Base-by-base conservation (phyloP, 345 rosid genomes). In the Acer saccharum region DNA sequence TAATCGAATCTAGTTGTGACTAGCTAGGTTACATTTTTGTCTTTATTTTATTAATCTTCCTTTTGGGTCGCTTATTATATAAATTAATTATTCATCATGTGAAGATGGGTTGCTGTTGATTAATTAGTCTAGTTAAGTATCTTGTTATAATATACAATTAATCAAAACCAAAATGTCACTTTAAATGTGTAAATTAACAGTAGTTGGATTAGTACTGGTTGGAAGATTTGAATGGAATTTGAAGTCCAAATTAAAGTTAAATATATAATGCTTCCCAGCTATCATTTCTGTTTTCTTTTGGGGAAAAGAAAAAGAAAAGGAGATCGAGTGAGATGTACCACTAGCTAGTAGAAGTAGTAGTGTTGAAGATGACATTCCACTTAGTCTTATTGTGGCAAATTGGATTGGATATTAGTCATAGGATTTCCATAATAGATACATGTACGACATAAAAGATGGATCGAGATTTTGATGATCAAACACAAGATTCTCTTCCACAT, bases 231-330 rank as follows among this genome's bases (percentile, higher is more conserved):
- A 32, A 32, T 32, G 35, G 35, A 32, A 32, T 32, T 54, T 29
- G 50, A 57, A 35, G 5, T 7, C 18, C 55, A 18, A 55, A 10
- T 12, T n/a, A 46, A 63, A 35, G 39, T 35, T 4, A 35, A 35
- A 35, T 80, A 16, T 16, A 60, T 60, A 60, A 60, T 69, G 82
- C 76, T 57, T 78, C 77, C 86, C 86, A 84, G 86, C 86, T 84
- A 78, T 81, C 48, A 65, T 25, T 62, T 70, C 29, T 61, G 71
- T 65, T 18, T 16, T 74, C 54, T 21, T n/a, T 35, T 43, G 13
- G 23, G 4, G 5, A 12, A 7, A 20, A 23, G 75, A 43, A 43
- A 43, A 9, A 8, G 10, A 43, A 43, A 43, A 43, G 11, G 10
- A 43, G 65, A 75, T 66, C 69, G 70, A 48, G 27, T 20, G 68